Evolutionary conservation across 441 rosid genomes (phyloP).

Genomic region (Capsella rubella): DNA sequence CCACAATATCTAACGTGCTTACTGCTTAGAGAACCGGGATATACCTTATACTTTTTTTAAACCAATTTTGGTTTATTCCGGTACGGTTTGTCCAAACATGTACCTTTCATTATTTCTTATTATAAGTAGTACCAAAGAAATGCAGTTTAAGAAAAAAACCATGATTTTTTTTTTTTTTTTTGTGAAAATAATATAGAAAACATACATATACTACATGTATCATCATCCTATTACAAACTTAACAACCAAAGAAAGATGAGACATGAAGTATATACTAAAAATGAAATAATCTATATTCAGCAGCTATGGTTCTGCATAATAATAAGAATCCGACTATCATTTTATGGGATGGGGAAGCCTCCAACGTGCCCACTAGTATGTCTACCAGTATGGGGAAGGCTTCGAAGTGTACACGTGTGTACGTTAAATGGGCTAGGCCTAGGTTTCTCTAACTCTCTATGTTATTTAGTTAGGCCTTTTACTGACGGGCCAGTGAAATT

Average conservation of each 20-base stretch:
- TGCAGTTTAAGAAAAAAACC: neutral
- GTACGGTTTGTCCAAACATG: neutral
- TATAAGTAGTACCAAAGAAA: neutral
- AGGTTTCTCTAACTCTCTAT: neutral
- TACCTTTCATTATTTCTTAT: neutral
- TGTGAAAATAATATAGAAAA: too few relatives aligned
- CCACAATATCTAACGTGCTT: slow-evolving; percentile 38
- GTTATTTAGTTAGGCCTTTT: neutral
- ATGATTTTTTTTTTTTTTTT: too few relatives aligned
- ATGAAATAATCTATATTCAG: too few relatives aligned
- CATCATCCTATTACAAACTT: too few relatives aligned
- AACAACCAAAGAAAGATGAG: too few relatives aligned
- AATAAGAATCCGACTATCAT: too few relatives aligned
- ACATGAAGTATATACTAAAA: too few relatives aligned
- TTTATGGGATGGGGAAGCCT: too few relatives aligned
- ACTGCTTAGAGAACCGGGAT: slow-evolving; percentile 11
- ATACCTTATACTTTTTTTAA: slow-evolving; percentile 17
- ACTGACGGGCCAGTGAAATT: neutral
- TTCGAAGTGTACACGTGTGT: neutral
- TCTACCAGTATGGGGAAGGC: too few relatives aligned
- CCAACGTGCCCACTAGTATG: too few relatives aligned
- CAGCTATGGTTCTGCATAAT: too few relatives aligned
- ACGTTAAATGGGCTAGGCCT: neutral
- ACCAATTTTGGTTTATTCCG: slow-evolving; percentile 19
- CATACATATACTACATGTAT: too few relatives aligned